Conservation (phyloP, 2,329 filamentous ascomycete species). For the Monosporascus sp. region DNA sequence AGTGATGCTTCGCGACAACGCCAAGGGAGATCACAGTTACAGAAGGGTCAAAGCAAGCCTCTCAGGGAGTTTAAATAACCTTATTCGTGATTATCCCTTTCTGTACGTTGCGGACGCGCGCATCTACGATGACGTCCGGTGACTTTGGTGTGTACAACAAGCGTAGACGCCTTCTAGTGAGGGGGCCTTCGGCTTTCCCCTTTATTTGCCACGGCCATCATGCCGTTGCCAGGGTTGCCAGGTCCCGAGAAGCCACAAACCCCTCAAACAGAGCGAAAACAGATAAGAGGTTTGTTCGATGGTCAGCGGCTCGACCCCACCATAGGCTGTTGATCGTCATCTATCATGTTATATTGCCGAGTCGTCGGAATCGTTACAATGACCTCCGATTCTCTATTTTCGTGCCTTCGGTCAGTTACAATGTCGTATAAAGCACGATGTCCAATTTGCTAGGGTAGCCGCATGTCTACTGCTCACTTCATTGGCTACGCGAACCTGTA, state of each 20-base stretch:
- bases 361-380: too few relatives aligned
- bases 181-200: not conserved
- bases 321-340: too few relatives aligned
- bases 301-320: too few relatives aligned
- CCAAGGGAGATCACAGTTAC: not conserved
- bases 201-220: not conserved
- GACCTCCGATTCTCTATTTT: too few relatives aligned
- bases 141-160: not conserved
- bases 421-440: too few relatives aligned
- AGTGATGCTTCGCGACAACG: not conserved
- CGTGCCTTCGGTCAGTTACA: too few relatives aligned
- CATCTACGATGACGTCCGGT: not conserved
- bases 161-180: not conserved
- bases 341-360: too few relatives aligned
- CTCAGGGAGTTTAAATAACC: not conserved
- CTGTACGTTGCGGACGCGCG: not conserved
- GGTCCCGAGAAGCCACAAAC: not conserved
- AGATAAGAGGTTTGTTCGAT: not conserved
- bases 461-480: too few relatives aligned
- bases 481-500: too few relatives aligned
- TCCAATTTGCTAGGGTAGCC: too few relatives aligned
- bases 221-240: too few relatives aligned
- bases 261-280: not conserved
- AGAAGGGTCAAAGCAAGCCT: not conserved
- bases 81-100: not conserved